Evolutionary conservation across 306 rosid genomes (phyloP), one percentile per base, ranked within the genome.

Genomic region (Begonia loranthoides): DNA sequence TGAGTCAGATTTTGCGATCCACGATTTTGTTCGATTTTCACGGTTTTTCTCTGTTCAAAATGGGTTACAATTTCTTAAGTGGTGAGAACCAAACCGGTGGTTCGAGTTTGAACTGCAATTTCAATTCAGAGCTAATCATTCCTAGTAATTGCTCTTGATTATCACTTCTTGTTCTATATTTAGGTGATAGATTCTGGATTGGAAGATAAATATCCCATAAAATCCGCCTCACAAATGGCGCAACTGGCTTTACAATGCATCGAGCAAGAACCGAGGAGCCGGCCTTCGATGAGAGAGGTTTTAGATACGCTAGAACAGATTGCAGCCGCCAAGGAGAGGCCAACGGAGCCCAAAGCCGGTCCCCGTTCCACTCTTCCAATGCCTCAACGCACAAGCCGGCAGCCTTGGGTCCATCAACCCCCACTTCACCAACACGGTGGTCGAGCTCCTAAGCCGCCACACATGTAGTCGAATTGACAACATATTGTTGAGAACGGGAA

Each of bases 251-350:
- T 70, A 40, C 82, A 65, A 15, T 92, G 99, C 57, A 71, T 92
- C 13, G 93, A 77, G 55, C 22, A 87, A 45, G 99, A 87, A 67
- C 96, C 73, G 43, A 92, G 66, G 73, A 69, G 67, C 49, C 68
- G 99, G 11, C 99, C 99, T 7, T 63, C 99, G 33, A 92, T 92
- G 99, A 77, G 75, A 44, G 83, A 79, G 49, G 96, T 90, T 14
- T 63, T 90, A 65, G 96, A 75, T 64, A 71, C 1, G 62, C 62
- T 92, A 67, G 82, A 70, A 65, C 71, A 76, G 52, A 70, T 83
- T 39, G 80, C 87, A 62, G 64, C 88, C 17, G 73, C 70, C 24
- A 65, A 66, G 14, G 79, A 80, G 60, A 72, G 15, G 55, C 52
- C 72, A 10, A 67, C 57, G 54, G 87, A 79, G 44, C 81, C 77